Base-by-base conservation (phyloP, 805 yeast species). In the Kuraishia molischiana region DNA sequence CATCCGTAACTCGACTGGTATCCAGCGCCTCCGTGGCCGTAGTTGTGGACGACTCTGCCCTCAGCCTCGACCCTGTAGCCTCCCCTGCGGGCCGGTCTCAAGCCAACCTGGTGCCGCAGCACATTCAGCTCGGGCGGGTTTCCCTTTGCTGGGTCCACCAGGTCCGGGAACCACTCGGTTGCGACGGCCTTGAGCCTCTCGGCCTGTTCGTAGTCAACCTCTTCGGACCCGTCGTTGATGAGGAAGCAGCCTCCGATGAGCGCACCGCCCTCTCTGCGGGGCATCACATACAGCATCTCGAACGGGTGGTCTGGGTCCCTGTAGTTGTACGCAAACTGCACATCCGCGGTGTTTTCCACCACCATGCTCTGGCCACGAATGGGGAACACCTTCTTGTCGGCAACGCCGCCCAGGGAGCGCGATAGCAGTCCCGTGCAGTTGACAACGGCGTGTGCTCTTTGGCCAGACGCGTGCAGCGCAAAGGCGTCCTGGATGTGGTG, bases 21-120 rank as follows among this genome's bases (percentile, higher is more conserved):
- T 0, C 92, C 92, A 19, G 84, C 74, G 22, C 86, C 86, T 6
- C 76, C 85, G 22, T 85, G 82, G 2, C 86, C 85, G 52, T 79
- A 79, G 48, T 72, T 73, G 53, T 79, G 86, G 19, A 79, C 66
- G 18, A 79, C 53, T 15, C 41, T 44, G 1, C 48, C 49, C 35
- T 62, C 68, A 32, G 61, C 47, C 43, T 70, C 75, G 4, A 78
- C 53, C 43, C 81, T 64, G 5, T 71, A 65, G 13, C 87, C 87
- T 6, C 73, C 78, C 15, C 59, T 49, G 47, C 87, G 62, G 2
- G 67, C 81, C 1, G 89, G 89, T 53, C 89, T 67, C 39, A 78
- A 67, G 0, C 85, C 90, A 19, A 77, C 80, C 47, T 75, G 75
- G 32, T 66, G 54, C 35, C 67, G 62, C 18, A 65, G 61, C 8